Evolutionary conservation across 139 green algal species (phyloP).

Genomic region (Coelastrella sp.): DNA sequence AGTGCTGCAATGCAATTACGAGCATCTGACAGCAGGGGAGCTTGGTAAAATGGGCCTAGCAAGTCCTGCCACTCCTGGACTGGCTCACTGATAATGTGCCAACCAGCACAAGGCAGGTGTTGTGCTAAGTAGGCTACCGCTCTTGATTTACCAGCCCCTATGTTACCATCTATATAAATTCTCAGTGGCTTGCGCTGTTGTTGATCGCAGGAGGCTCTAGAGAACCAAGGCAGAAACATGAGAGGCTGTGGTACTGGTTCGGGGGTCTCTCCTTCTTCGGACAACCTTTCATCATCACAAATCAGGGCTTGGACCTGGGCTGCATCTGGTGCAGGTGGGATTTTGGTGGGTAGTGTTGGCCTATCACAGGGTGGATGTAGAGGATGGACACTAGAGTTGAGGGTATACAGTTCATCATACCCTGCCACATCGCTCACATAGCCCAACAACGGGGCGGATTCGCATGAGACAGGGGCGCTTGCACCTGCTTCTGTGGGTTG

Average conservation of each 20-base stretch:
- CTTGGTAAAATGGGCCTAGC: neutral
- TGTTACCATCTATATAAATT: constrained; percentile 24
- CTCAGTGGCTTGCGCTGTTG: neutral
- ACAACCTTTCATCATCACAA: neutral
- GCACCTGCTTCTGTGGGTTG: no score
- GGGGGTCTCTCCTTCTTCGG: neutral
- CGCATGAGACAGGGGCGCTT: no score
- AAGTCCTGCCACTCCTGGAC: constrained; percentile 5
- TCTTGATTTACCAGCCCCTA: neutral
- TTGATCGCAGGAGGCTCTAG: neutral
- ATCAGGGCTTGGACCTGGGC: no score
- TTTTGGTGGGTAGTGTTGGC: no score
- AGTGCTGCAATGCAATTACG: neutral
- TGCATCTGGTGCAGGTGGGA: no score
- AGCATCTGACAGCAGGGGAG: neutral
- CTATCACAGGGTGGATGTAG: no score
- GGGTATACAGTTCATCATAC: no score
- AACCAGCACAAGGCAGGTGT: neutral
- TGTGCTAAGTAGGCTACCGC: neutral
- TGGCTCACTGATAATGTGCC: neutral
- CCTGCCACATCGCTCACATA: no score
- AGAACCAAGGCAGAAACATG: neutral
- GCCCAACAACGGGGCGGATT: no score
- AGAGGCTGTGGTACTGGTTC: neutral
- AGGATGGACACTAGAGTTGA: no score